phyloP scores from a whole-genome alignment of 129 eudicot species.

The Glebionis coronaria region DNA sequence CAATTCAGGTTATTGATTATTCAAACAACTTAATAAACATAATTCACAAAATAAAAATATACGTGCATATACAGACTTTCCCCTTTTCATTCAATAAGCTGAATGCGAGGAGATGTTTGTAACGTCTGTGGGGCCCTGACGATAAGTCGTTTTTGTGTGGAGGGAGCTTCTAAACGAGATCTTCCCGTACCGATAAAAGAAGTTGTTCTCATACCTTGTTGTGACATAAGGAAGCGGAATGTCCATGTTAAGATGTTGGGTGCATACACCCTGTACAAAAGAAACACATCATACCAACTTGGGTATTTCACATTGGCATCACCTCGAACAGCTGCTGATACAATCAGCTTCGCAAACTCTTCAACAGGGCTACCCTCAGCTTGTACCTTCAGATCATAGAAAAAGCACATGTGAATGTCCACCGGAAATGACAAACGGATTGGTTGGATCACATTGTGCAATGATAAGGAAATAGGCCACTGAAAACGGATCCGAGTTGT shows the following conservation, averaged over 20 bases:
- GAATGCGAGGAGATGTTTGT: slow-evolving; percentile 27
- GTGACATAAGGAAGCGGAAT: slow-evolving; percentile 51
- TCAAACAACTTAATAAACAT: slow-evolving; percentile 16
- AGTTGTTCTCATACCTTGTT: slow-evolving; percentile 44
- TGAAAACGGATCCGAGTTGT: not conserved
- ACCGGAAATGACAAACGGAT: not conserved
- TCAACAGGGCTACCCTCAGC: slow-evolving; percentile 62
- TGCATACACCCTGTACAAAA: slow-evolving; percentile 73
- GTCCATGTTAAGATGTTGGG: slow-evolving; percentile 86
- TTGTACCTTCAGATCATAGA: slow-evolving; percentile 44
- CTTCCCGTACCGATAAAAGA: slow-evolving; percentile 69
- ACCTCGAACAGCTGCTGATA: slow-evolving; percentile 77
- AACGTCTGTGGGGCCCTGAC: slow-evolving; percentile 9
- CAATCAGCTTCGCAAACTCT: slow-evolving; percentile 75
- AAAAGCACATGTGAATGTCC: slow-evolving; percentile 6
- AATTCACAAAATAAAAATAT: slow-evolving; percentile 15
- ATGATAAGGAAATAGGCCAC: too few species aligned
- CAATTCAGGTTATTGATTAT: slow-evolving; percentile 20
- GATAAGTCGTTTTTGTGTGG: slow-evolving; percentile 36
- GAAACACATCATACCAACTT: slow-evolving; percentile 86
- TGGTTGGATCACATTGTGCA: not conserved
- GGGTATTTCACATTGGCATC: slow-evolving; percentile 77
- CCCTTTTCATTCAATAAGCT: slow-evolving; percentile 21
- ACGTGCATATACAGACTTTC: not conserved
- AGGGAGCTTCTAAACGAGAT: slow-evolving; percentile 53